phyloP scores from a whole-genome alignment of 2,329 filamentous ascomycete genomes.

The Aspergillus floridensis region DNA sequence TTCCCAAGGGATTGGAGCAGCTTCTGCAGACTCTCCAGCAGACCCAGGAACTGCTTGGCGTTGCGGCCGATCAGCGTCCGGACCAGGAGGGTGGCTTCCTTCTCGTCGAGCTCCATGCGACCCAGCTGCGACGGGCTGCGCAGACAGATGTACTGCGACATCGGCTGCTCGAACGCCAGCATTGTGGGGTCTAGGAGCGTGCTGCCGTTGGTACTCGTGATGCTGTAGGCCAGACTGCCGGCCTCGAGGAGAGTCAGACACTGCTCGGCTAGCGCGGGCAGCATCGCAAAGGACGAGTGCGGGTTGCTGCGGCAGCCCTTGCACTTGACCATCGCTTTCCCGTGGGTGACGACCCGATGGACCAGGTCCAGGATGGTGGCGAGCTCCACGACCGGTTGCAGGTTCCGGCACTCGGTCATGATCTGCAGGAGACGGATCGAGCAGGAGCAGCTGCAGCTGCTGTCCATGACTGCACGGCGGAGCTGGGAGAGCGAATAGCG shows the following conservation, averaged over 20 bases:
- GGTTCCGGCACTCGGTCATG: slow-evolving; percentile 23
- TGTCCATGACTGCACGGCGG: slow-evolving; percentile 12
- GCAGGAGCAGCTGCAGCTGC: slow-evolving; percentile 20
- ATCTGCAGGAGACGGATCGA: slow-evolving; percentile 23
- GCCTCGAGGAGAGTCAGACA: slow-evolving; percentile 29
- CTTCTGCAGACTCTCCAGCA: slow-evolving; percentile 21
- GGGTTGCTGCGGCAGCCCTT: slow-evolving; percentile 20
- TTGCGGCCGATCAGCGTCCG: slow-evolving; percentile 23
- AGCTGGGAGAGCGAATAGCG: neutral
- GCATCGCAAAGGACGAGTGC: slow-evolving; percentile 31
- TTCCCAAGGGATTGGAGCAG: slow-evolving; percentile 15
- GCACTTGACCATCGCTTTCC: slow-evolving; percentile 22
- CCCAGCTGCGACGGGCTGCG: slow-evolving; percentile 26
- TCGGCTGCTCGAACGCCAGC: slow-evolving; percentile 22
- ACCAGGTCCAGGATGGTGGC: slow-evolving; percentile 25
- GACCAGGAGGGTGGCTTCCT: slow-evolving; percentile 23
- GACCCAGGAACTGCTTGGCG: slow-evolving; percentile 21
- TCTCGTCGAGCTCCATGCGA: slow-evolving; percentile 27
- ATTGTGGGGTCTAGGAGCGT: slow-evolving; percentile 23
- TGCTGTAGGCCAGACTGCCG: slow-evolving; percentile 25
- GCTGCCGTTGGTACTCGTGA: slow-evolving; percentile 18
- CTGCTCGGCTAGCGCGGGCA: slow-evolving; percentile 41
- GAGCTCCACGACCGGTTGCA: slow-evolving; percentile 28
- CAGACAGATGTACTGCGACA: slow-evolving; percentile 26
- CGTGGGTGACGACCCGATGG: slow-evolving; percentile 23